phyloP scores from a whole-genome alignment of 2,329 filamentous ascomycete genomes.

The Didymella lethalis region DNA sequence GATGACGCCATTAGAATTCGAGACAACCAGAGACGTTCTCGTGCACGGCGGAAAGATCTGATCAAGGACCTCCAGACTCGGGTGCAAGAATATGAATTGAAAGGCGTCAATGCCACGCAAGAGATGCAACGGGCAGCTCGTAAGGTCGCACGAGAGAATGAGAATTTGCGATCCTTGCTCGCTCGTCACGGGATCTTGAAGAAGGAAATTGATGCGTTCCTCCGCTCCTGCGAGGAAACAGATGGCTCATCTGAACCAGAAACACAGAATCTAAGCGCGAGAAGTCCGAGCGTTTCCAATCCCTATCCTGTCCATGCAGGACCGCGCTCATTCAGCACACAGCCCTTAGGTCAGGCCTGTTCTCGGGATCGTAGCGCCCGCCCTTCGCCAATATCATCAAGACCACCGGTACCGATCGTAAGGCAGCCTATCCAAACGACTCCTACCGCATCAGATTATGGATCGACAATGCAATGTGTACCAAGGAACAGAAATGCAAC shows the following conservation, averaged over 20 bases:
- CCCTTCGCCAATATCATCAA: neutral
- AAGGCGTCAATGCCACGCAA: conserved; percentile 69
- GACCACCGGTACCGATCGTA: neutral
- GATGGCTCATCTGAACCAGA: conserved; percentile 8
- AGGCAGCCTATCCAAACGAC: neutral
- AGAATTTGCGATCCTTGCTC: conserved; percentile 66
- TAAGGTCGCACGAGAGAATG: conserved; percentile 72
- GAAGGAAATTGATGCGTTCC: conserved; percentile 32
- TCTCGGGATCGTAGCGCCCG: conserved; percentile 1
- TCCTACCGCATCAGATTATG: neutral
- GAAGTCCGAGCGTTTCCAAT: neutral
- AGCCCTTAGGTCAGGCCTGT: conserved; percentile 1
- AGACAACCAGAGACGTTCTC: conserved; percentile 77
- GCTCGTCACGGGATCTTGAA: conserved; percentile 32
- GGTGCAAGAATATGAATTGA: conserved; percentile 66
- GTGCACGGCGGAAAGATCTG: conserved; percentile 74
- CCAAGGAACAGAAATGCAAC: neutral
- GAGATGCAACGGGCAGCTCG: conserved; percentile 75
- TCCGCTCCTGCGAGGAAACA: conserved; percentile 25
- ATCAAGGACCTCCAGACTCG: conserved; percentile 71
- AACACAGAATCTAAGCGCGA: neutral
- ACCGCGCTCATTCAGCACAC: conserved; percentile 2
- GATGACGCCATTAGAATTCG: conserved; percentile 62
- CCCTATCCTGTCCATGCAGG: conserved; percentile 3
- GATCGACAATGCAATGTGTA: neutral